These are phyloP conservation scores for Coniosporium apollinis DNA, from an alignment of 495 filamentous ascomycete genomes.

Conservation along the genomic window DNA sequence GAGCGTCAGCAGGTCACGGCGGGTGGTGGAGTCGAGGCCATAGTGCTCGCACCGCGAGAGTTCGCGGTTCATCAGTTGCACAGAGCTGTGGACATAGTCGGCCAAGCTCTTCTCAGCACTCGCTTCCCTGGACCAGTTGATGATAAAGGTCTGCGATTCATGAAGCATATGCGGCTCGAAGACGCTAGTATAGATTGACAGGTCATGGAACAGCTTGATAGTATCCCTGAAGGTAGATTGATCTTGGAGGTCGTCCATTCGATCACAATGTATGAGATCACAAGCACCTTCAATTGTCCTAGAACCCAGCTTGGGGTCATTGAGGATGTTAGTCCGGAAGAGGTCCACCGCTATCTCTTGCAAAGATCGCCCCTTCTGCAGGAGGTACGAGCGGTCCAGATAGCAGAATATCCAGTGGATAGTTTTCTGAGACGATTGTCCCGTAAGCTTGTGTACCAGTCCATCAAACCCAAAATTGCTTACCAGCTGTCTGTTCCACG, in stretches of 20 bases:
- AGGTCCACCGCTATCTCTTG: conserved; percentile 39
- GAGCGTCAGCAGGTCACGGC: conserved; percentile 50
- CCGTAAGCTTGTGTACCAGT: conserved; percentile 2
- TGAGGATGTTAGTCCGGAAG: conserved; percentile 39
- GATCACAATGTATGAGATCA: conserved; percentile 56
- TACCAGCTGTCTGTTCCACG: conserved; percentile 67
- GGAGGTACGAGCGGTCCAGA: conserved; percentile 74
- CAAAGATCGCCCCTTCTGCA: conserved; percentile 42
- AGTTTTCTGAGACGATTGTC: conserved; percentile 34
- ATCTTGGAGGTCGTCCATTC: conserved; percentile 37
- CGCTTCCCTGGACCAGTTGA: conserved; percentile 45
- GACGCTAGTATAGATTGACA: conserved; percentile 56
- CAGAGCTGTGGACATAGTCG: conserved; percentile 51
- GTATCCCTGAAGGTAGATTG: conserved; percentile 44
- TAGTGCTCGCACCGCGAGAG: conserved; percentile 56
- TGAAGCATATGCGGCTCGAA: conserved; percentile 64
- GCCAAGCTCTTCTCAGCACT: conserved; percentile 40
- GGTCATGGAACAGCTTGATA: conserved; percentile 62
- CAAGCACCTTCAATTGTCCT: conserved; percentile 56
- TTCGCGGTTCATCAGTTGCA: conserved; percentile 50
- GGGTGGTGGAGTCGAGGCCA: conserved; percentile 66
- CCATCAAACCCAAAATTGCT: conserved; percentile 9
- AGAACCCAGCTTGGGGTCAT: conserved; percentile 32
- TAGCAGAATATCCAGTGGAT: conserved; percentile 82
- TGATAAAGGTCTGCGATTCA: conserved; percentile 47